phyloP scores from a whole-genome alignment of 2,329 filamentous ascomycete genomes.

The Hypoxylon sp. region DNA sequence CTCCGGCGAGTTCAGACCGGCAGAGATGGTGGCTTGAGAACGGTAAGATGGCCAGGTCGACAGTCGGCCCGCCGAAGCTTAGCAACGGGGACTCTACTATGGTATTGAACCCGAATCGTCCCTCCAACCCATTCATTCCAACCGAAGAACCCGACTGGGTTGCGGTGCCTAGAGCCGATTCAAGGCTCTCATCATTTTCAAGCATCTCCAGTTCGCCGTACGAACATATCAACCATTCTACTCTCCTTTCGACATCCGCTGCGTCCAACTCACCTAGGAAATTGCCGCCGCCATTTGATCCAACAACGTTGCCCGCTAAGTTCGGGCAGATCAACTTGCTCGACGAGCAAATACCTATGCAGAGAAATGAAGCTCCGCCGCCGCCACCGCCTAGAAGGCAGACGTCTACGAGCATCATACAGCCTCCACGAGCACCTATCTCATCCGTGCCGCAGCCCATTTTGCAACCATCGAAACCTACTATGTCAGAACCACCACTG shows the following conservation, averaged over 20 bases:
- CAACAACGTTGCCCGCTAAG: conserved; percentile 62
- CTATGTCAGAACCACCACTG: conserved; percentile 32
- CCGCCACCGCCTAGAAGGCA: conserved; percentile 59
- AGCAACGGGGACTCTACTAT: conserved; percentile 65
- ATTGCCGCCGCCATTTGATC: conserved; percentile 66
- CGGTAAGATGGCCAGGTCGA: conserved; percentile 81
- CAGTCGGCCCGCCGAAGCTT: conserved; percentile 73
- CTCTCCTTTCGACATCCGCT: conserved; percentile 61
- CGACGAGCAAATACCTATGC: conserved; percentile 57
- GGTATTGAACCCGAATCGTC: conserved; percentile 79
- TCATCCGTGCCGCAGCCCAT: conserved; percentile 58
- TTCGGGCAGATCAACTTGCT: conserved; percentile 60
- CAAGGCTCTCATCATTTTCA: conserved; percentile 67
- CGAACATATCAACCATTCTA: conserved; percentile 69
- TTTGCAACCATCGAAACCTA: conserved; percentile 38
- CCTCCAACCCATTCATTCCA: conserved; percentile 84
- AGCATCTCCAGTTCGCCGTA: conserved; percentile 73
- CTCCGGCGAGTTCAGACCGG: conserved; percentile 76
- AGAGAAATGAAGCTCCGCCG: conserved; percentile 58
- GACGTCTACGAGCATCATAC: conserved; percentile 43
- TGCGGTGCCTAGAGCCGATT: conserved; percentile 68
- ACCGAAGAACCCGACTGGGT: conserved; percentile 90
- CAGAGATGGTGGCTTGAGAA: conserved; percentile 80
- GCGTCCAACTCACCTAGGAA: conserved; percentile 65
- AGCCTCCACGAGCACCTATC: conserved; percentile 39